A percentile compares a stretch with the other conserved stretches of the same genome.
phyloP scores from a whole-genome alignment of 257 asterid species.

The Osmanthus fragrans region DNA sequence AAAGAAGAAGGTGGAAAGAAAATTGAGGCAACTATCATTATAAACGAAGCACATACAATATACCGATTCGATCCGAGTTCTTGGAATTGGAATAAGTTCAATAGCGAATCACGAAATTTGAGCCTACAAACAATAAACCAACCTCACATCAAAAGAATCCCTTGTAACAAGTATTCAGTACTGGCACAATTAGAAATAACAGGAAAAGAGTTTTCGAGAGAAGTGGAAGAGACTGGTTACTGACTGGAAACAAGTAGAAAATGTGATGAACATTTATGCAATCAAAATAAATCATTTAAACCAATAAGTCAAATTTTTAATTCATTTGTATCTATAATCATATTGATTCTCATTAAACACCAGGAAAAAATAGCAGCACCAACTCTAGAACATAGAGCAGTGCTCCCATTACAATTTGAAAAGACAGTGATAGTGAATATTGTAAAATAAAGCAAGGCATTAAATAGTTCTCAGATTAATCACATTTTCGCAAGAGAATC shows the following conservation, averaged over 20 bases:
- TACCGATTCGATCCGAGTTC: too few species aligned
- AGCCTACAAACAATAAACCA: background rate
- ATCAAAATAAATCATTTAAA: background rate
- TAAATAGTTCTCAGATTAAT: background rate
- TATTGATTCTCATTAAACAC: background rate
- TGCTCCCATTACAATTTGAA: too few species aligned
- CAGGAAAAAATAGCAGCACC: background rate
- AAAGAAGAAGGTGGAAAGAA: slow-evolving; percentile 9
- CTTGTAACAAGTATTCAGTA: background rate
- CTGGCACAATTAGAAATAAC: background rate
- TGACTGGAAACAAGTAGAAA: background rate
- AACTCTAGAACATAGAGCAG: background rate
- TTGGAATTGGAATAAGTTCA: too few species aligned
- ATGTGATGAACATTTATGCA: background rate
- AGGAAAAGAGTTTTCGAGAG: background rate
- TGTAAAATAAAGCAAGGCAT: background rate
- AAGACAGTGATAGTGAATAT: background rate
- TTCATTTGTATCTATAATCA: background rate
- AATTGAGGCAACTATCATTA: slow-evolving; percentile 7
- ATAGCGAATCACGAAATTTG: too few species aligned
- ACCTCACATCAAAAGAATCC: background rate
- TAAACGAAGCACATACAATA: background rate
- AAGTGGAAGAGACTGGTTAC: background rate
- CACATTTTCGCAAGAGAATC: background rate
- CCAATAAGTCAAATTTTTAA: background rate